These are phyloP conservation scores for Yamagishiella unicocca DNA, from an alignment of 139 green algal species.

Conservation along the genomic window DNA sequence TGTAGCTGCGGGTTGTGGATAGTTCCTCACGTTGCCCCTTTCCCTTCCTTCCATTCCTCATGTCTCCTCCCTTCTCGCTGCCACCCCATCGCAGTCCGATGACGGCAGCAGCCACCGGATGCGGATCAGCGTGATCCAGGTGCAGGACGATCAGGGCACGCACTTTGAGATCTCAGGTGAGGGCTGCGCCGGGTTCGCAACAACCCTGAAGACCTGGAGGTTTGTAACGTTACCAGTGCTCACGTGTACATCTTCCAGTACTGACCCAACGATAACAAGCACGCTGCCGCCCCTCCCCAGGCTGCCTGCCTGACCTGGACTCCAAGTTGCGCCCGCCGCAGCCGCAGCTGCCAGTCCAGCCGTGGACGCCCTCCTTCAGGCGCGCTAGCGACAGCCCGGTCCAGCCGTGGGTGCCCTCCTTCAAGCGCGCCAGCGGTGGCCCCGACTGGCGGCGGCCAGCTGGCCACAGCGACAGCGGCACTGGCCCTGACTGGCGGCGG, in stretches of 20 bases:
- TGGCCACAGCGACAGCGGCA: no score
- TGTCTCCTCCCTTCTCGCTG: background rate
- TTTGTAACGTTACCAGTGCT: background rate
- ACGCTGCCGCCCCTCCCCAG: no score
- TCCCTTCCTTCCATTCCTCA: background rate
- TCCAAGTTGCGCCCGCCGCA: background rate
- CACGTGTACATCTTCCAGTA: no score
- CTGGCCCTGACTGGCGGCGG: no score
- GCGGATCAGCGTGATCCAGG: slow-evolving; percentile 6
- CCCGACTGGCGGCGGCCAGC: no score
- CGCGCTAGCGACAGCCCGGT: no score
- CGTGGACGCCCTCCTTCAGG: no score
- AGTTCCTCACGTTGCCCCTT: background rate
- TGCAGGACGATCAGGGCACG: slow-evolving; percentile 1
- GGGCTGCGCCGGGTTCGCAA: no score
- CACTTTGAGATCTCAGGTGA: background rate
- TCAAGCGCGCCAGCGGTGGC: no score
- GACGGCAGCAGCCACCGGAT: background rate
- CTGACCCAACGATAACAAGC: no score
- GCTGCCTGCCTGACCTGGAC: background rate
- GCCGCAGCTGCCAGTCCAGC: background rate
- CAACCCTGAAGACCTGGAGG: no score
- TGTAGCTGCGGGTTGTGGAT: background rate
- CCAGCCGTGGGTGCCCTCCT: no score
- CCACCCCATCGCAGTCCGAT: background rate